Evolutionary conservation across 345 rosid species (phyloP).

Genomic region (Brassica nigra): DNA sequence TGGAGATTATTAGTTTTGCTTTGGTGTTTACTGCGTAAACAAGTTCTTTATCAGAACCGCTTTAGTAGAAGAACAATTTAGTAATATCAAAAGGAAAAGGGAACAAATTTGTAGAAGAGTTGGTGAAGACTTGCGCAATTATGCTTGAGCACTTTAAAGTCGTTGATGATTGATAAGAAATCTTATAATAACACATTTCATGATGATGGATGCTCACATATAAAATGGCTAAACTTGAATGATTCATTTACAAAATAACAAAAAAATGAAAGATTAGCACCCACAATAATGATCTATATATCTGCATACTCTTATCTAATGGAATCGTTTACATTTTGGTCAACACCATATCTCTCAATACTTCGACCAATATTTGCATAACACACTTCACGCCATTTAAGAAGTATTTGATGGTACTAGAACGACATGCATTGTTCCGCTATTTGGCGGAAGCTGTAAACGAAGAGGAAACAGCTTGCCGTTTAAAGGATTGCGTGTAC

Average conservation of each 20-base stretch:
- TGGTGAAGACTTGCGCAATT: slow-evolving; percentile 13
- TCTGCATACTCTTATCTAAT: slow-evolving; percentile 1
- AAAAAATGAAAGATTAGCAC: slow-evolving; percentile 20
- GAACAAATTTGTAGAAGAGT: slow-evolving; percentile 4
- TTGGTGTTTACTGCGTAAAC: not conserved
- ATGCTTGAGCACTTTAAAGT: not conserved
- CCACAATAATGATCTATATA: slow-evolving; percentile 9
- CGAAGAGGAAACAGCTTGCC: slow-evolving; percentile 79
- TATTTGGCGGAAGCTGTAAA: slow-evolving; percentile 91
- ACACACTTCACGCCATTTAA: slow-evolving; percentile 43
- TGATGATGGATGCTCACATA: not conserved
- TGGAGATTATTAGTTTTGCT: not conserved
- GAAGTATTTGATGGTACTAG: slow-evolving; percentile 49
- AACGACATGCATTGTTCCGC: slow-evolving; percentile 71
- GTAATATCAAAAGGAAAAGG: slow-evolving; percentile 11
- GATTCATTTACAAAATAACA: slow-evolving; percentile 6
- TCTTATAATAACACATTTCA: not conserved
- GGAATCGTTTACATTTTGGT: not conserved
- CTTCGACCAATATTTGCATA: not conserved
- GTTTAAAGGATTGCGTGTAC: slow-evolving; percentile 83
- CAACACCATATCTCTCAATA: not conserved
- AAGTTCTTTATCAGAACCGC: not conserved
- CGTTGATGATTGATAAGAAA: not conserved
- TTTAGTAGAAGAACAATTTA: slow-evolving; percentile 6
- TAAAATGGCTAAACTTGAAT: slow-evolving; percentile 4